phyloP scores from a whole-genome alignment of 2,329 filamentous ascomycete species.

The Rachicladosporium sp. region DNA sequence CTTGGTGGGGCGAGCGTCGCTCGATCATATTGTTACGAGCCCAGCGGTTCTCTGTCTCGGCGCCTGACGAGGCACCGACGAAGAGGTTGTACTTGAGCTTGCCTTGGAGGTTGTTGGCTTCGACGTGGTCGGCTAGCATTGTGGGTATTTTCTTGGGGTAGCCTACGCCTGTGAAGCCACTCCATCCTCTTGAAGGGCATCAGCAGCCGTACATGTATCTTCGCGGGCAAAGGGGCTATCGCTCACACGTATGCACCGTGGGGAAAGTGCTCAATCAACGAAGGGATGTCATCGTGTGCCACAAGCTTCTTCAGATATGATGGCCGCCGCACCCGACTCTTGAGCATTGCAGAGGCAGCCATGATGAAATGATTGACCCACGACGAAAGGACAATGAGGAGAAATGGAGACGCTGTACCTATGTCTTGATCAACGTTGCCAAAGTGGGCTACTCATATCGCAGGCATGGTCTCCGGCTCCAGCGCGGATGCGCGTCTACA shows the following conservation, averaged over 20 bases:
- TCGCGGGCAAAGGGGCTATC: too few species aligned
- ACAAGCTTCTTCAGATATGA: constrained; percentile 71
- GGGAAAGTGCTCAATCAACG: constrained; percentile 63
- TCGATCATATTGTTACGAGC: constrained; percentile 84
- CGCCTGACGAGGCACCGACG: constrained; percentile 78
- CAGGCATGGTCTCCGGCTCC: too few species aligned
- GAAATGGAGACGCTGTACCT: too few species aligned
- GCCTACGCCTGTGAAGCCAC: constrained; percentile 71
- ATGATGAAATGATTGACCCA: constrained; percentile 6
- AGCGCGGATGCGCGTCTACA: too few species aligned
- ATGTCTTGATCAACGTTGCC: too few species aligned
- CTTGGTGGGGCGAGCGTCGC: constrained; percentile 71
- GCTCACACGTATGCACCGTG: constrained; percentile 29
- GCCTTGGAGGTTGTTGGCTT: constrained; percentile 73
- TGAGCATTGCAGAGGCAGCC: constrained; percentile 49
- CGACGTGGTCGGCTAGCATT: constrained; percentile 76
- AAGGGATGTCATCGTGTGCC: constrained; percentile 52
- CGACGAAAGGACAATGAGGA: too few species aligned
- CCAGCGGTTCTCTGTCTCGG: constrained; percentile 87
- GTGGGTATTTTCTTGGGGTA: constrained; percentile 62
- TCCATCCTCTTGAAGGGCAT: constrained; percentile 49
- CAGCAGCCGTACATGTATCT: too few species aligned
- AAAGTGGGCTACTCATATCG: too few species aligned
- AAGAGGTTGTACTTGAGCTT: constrained; percentile 82
- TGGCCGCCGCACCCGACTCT: constrained; percentile 61